Percentiles rank a stretch among this genome's conserved stretches.
These are phyloP conservation scores for Barnettozyma salicaria DNA, from an alignment of 805 yeast species.

Conservation along the genomic window DNA sequence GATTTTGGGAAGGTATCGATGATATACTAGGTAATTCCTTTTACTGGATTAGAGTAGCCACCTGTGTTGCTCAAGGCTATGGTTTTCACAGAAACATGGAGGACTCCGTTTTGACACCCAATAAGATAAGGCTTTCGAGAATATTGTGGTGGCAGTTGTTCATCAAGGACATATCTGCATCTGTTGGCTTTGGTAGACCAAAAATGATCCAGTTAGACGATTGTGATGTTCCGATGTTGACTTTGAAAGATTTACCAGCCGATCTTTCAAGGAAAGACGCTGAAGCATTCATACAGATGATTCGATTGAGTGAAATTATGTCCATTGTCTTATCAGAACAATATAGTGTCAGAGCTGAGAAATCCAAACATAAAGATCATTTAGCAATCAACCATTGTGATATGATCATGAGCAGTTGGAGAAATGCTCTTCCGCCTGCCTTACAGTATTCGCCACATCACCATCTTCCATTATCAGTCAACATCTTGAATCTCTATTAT, in stretches of 20 bases:
- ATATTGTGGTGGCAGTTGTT: conserved; percentile 76
- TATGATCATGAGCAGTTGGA: conserved; percentile 72
- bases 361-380: conserved; percentile 40
- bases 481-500: conserved; percentile 60
- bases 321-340: conserved; percentile 66
- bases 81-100: conserved; percentile 63
- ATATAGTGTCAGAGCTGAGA: conserved; percentile 62
- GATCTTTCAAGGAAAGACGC: conserved; percentile 45
- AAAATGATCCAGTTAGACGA: conserved; percentile 61
- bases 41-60: conserved; percentile 66
- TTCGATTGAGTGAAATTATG: conserved; percentile 64
- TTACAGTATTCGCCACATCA: conserved; percentile 58
- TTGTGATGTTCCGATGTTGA: conserved; percentile 70
- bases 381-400: conserved; percentile 52
- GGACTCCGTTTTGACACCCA: conserved; percentile 31
- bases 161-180: conserved; percentile 61
- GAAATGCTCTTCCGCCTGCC: conserved; percentile 56
- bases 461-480: conserved; percentile 41
- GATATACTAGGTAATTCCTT: conserved; percentile 59
- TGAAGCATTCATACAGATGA: conserved; percentile 52
- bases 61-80: conserved; percentile 65
- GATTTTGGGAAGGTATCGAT: conserved; percentile 72
- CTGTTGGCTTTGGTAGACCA: conserved; percentile 74
- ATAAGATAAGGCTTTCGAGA: conserved; percentile 47
- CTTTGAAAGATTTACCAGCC: conserved; percentile 57